Conservation (phyloP, 2,329 filamentous ascomycete species). For the Pyrenophora seminiperda region DNA sequence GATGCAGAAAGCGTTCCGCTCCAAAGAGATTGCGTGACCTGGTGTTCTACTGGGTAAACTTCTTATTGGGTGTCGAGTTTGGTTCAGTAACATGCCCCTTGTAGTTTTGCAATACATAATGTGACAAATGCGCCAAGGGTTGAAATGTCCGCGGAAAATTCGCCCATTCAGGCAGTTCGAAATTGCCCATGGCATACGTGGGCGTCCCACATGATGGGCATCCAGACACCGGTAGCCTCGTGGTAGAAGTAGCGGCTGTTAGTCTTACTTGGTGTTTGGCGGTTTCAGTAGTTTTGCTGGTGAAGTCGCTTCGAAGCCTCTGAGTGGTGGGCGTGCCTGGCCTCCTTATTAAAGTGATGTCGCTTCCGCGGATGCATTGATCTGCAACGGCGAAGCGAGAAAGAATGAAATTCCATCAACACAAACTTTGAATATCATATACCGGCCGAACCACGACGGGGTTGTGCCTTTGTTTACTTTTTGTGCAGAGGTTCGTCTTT, state of each 20-base stretch:
- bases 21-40: slow-evolving; percentile 21
- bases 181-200: slow-evolving; percentile 23
- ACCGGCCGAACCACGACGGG: neutral
- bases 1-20: slow-evolving; percentile 3
- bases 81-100: slow-evolving; percentile 27
- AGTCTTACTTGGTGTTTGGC: slow-evolving; percentile 10
- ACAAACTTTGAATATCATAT: neutral
- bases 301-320: neutral
- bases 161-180: slow-evolving; percentile 35
- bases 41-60: neutral
- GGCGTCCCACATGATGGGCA: slow-evolving; percentile 30
- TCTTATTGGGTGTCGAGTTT: slow-evolving; percentile 21
- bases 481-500: slow-evolving; percentile 4
- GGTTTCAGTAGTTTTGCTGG: slow-evolving; percentile 10
- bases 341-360: slow-evolving; percentile 9
- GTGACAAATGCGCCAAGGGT: slow-evolving; percentile 10
- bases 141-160: slow-evolving; percentile 26
- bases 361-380: slow-evolving; percentile 8
- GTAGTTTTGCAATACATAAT: slow-evolving; percentile 26
- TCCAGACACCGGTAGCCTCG: slow-evolving; percentile 16
- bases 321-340: slow-evolving; percentile 19
- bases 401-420: neutral
- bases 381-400: neutral
- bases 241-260: slow-evolving; percentile 19
- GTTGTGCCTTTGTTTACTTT: neutral